A percentile compares a stretch with the other conserved stretches of the same genome.
phyloP scores from a whole-genome alignment of 2,329 filamentous ascomycete genomes.

The Fusarium sp. region DNA sequence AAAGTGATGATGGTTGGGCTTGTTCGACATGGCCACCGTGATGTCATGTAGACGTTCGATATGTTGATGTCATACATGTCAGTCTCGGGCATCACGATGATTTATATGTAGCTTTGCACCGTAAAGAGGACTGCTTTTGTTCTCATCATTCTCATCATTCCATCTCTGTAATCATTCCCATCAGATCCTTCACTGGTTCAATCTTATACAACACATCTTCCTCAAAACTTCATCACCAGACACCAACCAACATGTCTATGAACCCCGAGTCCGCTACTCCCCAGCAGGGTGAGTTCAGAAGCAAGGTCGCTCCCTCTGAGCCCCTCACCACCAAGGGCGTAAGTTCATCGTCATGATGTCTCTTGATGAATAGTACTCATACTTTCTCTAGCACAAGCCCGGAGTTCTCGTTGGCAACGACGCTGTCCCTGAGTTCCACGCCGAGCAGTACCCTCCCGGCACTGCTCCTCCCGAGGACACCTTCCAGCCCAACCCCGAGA shows the following conservation, averaged over 20 bases:
- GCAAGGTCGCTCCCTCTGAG: slow-evolving; percentile 64
- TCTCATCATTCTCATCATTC: slow-evolving; percentile 2
- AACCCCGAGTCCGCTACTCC: slow-evolving; percentile 67
- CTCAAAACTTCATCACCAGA: neutral
- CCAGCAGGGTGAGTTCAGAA: slow-evolving; percentile 70
- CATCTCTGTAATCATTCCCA: slow-evolving; percentile 1
- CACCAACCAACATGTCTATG: slow-evolving; percentile 58
- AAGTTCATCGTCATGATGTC: slow-evolving; percentile 51
- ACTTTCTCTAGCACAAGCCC: slow-evolving; percentile 70
- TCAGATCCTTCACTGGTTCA: neutral
- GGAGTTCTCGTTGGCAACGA: slow-evolving; percentile 74
- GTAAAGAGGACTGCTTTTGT: neutral
- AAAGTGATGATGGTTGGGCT: slow-evolving; percentile 5
- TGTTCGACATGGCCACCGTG: slow-evolving; percentile 4
- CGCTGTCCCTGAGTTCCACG: slow-evolving; percentile 73
- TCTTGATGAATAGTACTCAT: slow-evolving; percentile 21
- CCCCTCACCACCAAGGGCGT: slow-evolving; percentile 70
- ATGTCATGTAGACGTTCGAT: slow-evolving; percentile 36
- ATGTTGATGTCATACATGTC: slow-evolving; percentile 37
- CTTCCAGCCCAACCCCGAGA: slow-evolving; percentile 58
- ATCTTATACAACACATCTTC: neutral
- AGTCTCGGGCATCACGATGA: neutral
- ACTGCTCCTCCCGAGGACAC: slow-evolving; percentile 68
- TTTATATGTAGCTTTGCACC: slow-evolving; percentile 26
- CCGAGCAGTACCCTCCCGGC: slow-evolving; percentile 73